phyloP scores from a whole-genome alignment of 176 grass and related monocot species.

The Aegilops longissima region DNA sequence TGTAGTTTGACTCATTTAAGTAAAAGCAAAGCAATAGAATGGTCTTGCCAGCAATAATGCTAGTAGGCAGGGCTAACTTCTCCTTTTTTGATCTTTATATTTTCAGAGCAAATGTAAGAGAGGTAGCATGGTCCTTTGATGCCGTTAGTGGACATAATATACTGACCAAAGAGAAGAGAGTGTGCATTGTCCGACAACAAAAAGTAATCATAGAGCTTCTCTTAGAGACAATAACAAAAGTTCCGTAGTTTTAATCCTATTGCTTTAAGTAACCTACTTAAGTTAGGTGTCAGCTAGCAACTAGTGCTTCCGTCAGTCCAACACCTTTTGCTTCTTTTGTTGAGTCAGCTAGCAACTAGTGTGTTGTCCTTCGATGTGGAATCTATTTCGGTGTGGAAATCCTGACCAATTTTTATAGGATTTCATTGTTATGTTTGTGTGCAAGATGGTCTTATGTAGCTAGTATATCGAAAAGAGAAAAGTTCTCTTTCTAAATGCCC shows the following conservation, averaged over 20 bases:
- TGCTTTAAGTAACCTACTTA: conserved; percentile 14
- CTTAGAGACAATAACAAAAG: neutral
- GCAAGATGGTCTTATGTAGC: neutral
- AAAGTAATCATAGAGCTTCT: neutral
- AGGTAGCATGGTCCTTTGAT: neutral
- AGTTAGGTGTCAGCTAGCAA: neutral
- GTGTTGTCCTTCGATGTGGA: neutral
- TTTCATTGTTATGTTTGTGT: neutral
- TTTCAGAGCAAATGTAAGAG: neutral
- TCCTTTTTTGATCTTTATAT: neutral
- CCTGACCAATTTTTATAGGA: neutral
- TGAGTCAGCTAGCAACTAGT: neutral
- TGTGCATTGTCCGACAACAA: neutral
- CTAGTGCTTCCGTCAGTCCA: neutral
- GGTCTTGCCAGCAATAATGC: neutral
- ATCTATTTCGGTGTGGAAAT: neutral
- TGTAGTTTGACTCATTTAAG: neutral
- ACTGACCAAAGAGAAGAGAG: neutral
- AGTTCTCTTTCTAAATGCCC: neutral
- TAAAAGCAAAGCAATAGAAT: neutral
- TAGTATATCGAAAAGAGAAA: neutral
- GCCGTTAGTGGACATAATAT: neutral
- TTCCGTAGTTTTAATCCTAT: neutral
- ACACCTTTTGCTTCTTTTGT: neutral
- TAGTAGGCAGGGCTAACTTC: neutral